Evolutionary conservation across 148 eudicot genomes (phyloP).

Genomic region (Fagopyrum esculentum): DNA sequence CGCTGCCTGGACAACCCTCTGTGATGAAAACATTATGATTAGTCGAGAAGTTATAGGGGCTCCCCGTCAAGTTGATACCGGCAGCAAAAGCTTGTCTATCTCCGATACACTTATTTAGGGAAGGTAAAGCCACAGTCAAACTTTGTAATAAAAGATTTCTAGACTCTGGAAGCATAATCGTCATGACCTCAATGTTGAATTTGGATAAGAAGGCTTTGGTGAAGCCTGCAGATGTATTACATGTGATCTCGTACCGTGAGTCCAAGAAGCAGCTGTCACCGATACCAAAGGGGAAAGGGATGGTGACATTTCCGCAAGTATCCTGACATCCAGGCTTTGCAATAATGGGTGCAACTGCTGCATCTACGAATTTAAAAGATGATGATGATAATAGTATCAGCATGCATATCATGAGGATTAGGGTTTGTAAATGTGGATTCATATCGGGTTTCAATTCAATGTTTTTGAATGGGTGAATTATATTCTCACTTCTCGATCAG

Average conservation of each 20-base stretch:
- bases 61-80: constrained; percentile 7
- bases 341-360: background rate
- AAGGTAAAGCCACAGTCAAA: background rate
- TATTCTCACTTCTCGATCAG: no score
- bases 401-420: no score
- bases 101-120: background rate
- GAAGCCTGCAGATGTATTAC: background rate
- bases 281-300: constrained; percentile 36
- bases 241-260: constrained; percentile 11
- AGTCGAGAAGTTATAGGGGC: constrained; percentile 8
- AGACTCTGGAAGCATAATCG: background rate
- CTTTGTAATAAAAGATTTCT: background rate
- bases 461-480: no score
- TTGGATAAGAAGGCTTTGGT: constrained; percentile 16
- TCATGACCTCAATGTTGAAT: constrained; percentile 16
- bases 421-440: no score
- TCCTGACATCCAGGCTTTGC: constrained; percentile 23
- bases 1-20: constrained; percentile 18
- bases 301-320: constrained; percentile 17
- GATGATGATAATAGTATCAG: no score
- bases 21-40: constrained; percentile 10
- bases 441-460: no score
- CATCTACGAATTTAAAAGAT: no score
- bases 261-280: constrained; percentile 21
- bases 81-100: background rate